phyloP scores from a whole-genome alignment of 768 basidiomycete species.

The Suillus americanus region DNA sequence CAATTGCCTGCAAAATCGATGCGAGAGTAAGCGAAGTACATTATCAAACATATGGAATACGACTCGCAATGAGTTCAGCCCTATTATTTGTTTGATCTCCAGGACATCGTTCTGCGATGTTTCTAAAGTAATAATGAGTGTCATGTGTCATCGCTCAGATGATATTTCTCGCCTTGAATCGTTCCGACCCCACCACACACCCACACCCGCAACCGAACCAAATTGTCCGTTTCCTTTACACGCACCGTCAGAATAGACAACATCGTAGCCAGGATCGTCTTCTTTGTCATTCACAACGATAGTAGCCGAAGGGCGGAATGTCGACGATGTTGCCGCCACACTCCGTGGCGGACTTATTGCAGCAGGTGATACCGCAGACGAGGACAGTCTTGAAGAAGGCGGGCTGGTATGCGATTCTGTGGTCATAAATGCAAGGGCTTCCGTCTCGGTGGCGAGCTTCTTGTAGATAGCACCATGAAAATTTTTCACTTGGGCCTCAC shows the following conservation, averaged over 20 bases:
- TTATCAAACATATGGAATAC: neutral
- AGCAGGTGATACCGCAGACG: constrained; percentile 29
- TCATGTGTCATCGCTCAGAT: neutral
- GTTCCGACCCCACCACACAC: constrained; percentile 82
- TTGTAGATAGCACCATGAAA: constrained; percentile 63
- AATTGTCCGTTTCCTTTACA: constrained; percentile 78
- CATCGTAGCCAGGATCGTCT: constrained; percentile 33
- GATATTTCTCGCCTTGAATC: constrained; percentile 54
- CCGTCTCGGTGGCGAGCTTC: constrained; percentile 56
- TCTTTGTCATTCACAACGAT: constrained; percentile 9
- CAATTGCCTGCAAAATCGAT: constrained; percentile 62
- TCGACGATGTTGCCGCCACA: neutral
- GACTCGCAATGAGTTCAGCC: constrained; percentile 77
- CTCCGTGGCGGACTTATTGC: neutral
- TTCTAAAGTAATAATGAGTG: constrained; percentile 44
- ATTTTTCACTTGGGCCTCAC: constrained; percentile 64
- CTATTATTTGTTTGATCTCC: constrained; percentile 86
- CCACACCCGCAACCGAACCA: constrained; percentile 74
- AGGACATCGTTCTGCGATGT: constrained; percentile 79
- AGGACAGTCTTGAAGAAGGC: constrained; percentile 11
- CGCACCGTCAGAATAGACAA: constrained; percentile 88
- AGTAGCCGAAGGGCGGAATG: constrained; percentile 2
- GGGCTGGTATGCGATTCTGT: constrained; percentile 27
- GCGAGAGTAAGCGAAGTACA: neutral
- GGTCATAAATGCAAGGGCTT: constrained; percentile 59